Percentiles rank a stretch among this genome's conserved stretches.
Evolutionary conservation across 2,329 filamentous ascomycete genomes (phyloP).

Genomic region (Bipolaris zeicola): DNA sequence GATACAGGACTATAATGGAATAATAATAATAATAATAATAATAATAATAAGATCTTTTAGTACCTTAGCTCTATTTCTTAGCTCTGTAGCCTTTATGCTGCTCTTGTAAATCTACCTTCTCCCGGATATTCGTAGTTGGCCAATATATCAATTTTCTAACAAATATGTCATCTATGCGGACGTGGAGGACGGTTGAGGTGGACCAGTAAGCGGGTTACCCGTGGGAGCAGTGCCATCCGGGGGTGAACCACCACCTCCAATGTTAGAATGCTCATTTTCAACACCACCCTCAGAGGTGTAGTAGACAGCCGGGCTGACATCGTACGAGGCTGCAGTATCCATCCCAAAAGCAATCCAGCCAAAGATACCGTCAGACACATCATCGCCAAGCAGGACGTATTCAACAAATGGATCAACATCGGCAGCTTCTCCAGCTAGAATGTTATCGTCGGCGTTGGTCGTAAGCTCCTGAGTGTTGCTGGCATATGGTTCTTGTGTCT

Average conservation of each 20-base stretch:
- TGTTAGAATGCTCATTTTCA: constrained; percentile 14
- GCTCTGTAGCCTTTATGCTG: too few species aligned
- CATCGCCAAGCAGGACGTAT: constrained; percentile 62
- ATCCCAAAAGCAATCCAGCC: constrained; percentile 45
- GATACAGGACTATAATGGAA: too few species aligned
- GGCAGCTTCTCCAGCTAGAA: constrained; percentile 56
- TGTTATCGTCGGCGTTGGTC: constrained; percentile 58
- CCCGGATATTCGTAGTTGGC: too few species aligned
- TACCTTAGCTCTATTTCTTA: too few species aligned
- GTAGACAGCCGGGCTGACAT: constrained; percentile 37
- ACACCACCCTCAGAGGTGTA: constrained; percentile 38
- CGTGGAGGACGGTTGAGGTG: too few species aligned
- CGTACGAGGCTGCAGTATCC: constrained; percentile 29
- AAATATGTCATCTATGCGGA: too few species aligned
- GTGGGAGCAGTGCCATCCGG: background rate
- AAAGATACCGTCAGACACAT: constrained; percentile 42
- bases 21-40: too few species aligned
- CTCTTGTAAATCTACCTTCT: too few species aligned
- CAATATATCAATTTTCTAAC: too few species aligned
- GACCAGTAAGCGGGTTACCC: too few species aligned
- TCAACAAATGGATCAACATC: constrained; percentile 62
- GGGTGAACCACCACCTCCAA: background rate
- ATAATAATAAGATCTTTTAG: too few species aligned
- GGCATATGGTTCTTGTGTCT: constrained; percentile 52
- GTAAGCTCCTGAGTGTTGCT: constrained; percentile 54